Base-by-base conservation (phyloP, 2,329 filamentous ascomycete species). In the Penicillium decumbens region DNA sequence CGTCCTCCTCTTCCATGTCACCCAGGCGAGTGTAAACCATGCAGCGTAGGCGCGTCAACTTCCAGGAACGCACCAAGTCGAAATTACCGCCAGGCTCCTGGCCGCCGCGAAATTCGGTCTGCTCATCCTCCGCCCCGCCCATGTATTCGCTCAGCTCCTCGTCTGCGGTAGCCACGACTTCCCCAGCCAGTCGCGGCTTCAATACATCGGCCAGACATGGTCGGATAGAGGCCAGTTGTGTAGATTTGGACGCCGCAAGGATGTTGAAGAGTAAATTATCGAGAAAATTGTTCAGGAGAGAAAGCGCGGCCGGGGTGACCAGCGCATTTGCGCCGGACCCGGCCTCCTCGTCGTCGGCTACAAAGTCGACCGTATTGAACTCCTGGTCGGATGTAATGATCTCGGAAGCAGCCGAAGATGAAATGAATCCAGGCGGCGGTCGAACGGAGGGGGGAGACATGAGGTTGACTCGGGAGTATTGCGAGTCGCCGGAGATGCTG, bases 11-110 rank as follows among this genome's bases (percentile, higher is more conserved):
- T 69, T 98, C 95, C 80, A 98, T 84, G 65, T 98, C 92, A 39
- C 93, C 93, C 6, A 98, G 77, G 7, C 93, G 91, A 7, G 91
- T 97, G 68, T 97, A 97, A 20, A 98, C 92, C 93, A 98, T 98
- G 69, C 93, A 95, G 53, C 93, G 83, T 62, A 98, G 74, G 47
- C 93, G 83, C 0, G 91, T 93, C 58, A 93, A 82, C 74, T 95
- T 96, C 91, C 93, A 98, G 15, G 91, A 85, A 48, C 91, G 78
- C 65, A 96, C 88, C n/a, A 95, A 75, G 66, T 97, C 90, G 82
- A 92, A 97, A 58, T 86, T 82, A 2, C 77, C 77, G 9, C 73
- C 70, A 1, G 76, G 70, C 28, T 76, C 73, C 39, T 73, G 69
- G 3, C 77, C 71, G 23, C 78, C 77, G 39, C 80, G 72, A n/a